Evolutionary conservation across 352 stramenopile genomes (phyloP), one percentile per base, ranked within the genome.

Genomic region (Blastocystis sp.): DNA sequence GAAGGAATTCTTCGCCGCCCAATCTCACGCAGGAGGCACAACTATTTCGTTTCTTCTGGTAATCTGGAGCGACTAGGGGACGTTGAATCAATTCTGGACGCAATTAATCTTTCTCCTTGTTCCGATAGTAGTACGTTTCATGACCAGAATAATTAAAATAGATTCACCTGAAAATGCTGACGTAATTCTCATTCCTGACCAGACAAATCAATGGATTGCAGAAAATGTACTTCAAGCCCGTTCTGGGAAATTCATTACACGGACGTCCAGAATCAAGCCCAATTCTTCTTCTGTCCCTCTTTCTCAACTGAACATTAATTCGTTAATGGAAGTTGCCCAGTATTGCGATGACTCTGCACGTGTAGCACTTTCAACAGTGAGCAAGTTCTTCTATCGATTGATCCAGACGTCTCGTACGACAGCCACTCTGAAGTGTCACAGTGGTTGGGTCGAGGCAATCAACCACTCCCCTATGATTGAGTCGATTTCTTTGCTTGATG

Each of bases 311-410:
- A 30, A 5, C 41, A 53, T 81, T 16, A 54, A 1, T 66, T 62
- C 70, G 13, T 43, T 81, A 53, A n/a, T 81, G 50, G 70, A 81
- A 26, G 70, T 81, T 3, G 34, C 39, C 45, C 70, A 81, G 70
- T 81, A 81, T 26, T 81, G 70, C n/a, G 11, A 3, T 34, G 5
- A 26, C 16, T 43, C 5, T 6, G 65, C 45, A 0, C 20, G 26
- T 24, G 11, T 63, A 24, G 1, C 26, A 7, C 6, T 81, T 0
- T 81, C 70, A 1, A 47, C 13, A 7, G 70, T 81, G 39, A 81
- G 65, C 26, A 24, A 26, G n/a, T 81, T 62, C 50, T 81, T 81
- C 37, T 41, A 64, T 41, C 30, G 34, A 18, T 54, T 81, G 26
- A 43, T 81, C 6, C 45, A 30, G 3, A 43, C 70, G 3, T 62